Conservation (phyloP, 768 basidiomycete genomes). For the Trametes sanguinea region DNA sequence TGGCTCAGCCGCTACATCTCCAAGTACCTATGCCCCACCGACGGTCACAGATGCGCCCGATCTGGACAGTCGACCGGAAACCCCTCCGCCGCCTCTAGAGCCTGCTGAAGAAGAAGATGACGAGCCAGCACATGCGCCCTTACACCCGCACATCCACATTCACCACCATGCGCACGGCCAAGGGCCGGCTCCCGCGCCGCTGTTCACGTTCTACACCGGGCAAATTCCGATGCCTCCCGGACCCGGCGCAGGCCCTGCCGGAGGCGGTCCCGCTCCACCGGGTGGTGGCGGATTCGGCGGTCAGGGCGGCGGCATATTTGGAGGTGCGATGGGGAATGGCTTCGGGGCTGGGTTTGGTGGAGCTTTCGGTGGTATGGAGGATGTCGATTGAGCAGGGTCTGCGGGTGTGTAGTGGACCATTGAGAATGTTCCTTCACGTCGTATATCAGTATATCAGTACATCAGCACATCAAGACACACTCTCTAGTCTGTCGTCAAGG, state of each 20-base stretch:
- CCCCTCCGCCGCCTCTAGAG: slow-evolving; percentile 17
- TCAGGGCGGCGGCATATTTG: neutral
- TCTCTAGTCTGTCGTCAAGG: too few species aligned
- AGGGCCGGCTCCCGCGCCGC: slow-evolving; percentile 5
- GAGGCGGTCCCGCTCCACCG: neutral
- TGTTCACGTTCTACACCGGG: slow-evolving; percentile 19
- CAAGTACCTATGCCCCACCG: neutral
- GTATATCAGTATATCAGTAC: too few species aligned
- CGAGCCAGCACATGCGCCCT: neutral
- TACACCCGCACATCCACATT: neutral
- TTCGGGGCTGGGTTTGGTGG: slow-evolving; percentile 3
- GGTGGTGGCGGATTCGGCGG: neutral
- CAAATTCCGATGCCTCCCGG: neutral
- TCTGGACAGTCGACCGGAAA: slow-evolving; percentile 6
- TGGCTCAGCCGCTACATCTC: neutral
- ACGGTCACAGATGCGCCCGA: neutral
- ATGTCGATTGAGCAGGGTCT: slow-evolving; percentile 18
- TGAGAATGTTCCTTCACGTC: neutral
- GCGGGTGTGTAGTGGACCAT: neutral
- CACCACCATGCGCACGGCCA: neutral
- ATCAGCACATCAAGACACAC: too few species aligned
- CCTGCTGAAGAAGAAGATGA: neutral
- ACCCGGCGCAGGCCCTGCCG: neutral
- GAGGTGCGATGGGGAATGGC: neutral
- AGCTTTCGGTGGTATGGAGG: slow-evolving; percentile 20